phyloP scores from a whole-genome alignment of 2,329 filamentous ascomycete species.

The Colletotrichum neosansevieriae region DNA sequence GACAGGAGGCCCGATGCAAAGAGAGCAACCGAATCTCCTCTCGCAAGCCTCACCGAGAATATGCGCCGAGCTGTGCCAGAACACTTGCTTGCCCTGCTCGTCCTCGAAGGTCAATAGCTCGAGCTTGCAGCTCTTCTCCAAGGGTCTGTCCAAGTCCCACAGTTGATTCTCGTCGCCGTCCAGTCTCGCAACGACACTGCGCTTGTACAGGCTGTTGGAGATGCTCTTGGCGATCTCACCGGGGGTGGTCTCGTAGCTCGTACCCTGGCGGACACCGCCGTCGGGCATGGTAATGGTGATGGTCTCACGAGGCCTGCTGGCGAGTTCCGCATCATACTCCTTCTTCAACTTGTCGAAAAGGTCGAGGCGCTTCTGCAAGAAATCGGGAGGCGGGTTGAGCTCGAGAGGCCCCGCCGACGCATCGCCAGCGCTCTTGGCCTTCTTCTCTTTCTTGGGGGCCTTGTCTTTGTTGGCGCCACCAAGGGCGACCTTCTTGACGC shows the following conservation, averaged over 20 bases:
- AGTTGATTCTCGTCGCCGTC: constrained; percentile 78
- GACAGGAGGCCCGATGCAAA: constrained; percentile 94
- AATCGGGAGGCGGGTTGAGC: constrained; percentile 73
- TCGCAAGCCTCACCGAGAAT: constrained; percentile 96
- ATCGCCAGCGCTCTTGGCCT: constrained; percentile 51
- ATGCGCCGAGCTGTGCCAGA: constrained; percentile 95
- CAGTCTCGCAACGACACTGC: constrained; percentile 86
- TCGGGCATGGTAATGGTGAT: constrained; percentile 81
- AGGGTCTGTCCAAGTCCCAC: constrained; percentile 92
- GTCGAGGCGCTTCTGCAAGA: constrained; percentile 84
- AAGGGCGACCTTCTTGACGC: constrained; percentile 71
- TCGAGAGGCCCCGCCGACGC: constrained; percentile 58
- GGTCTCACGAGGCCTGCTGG: constrained; percentile 76
- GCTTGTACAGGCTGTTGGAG: constrained; percentile 86
- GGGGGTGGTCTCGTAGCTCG: constrained; percentile 92
- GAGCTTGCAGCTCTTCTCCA: constrained; percentile 89
- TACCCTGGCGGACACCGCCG: constrained; percentile 78
- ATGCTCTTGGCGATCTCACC: constrained; percentile 81
- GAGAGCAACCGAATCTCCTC: constrained; percentile 87
- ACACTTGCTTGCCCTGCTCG: constrained; percentile 86
- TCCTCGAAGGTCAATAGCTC: constrained; percentile 87
- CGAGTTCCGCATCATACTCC: constrained; percentile 81
- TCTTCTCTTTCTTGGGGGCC: constrained; percentile 67
- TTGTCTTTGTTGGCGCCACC: constrained; percentile 58
- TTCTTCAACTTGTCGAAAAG: constrained; percentile 92